Evolutionary conservation across 257 asterid genomes (phyloP).

Genomic region (Plectranthus barbatus): DNA sequence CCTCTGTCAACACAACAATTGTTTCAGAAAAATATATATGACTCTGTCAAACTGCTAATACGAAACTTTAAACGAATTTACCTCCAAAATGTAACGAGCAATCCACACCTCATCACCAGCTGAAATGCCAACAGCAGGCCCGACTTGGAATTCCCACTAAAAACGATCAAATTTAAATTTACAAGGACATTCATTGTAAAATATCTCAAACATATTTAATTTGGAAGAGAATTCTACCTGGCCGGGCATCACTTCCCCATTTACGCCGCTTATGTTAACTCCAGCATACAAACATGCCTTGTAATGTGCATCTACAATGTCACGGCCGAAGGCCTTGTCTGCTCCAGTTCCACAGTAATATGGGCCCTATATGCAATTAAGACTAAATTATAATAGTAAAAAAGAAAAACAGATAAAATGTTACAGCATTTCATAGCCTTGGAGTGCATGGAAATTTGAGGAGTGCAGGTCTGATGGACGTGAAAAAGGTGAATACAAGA

Average conservation of each 20-base stretch:
- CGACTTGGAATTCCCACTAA: constrained; percentile 97
- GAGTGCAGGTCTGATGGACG: neutral
- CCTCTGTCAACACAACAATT: constrained; percentile 43
- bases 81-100: constrained; percentile 91
- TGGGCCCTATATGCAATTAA: constrained; percentile 49
- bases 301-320: constrained; percentile 74
- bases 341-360: constrained; percentile 88
- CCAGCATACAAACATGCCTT: constrained; percentile 85
- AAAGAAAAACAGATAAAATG: neutral
- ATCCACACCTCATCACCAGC: constrained; percentile 91
- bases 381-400: neutral
- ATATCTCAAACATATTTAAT: neutral
- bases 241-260: constrained; percentile 95
- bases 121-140: constrained; percentile 84
- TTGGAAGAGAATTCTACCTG: constrained; percentile 36
- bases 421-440: neutral
- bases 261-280: constrained; percentile 80
- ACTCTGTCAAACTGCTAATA: neutral
- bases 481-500: too few relatives aligned
- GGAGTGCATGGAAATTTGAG: neutral
- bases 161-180: neutral
- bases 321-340: constrained; percentile 86
- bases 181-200: neutral
- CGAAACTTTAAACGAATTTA: neutral
- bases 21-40: constrained; percentile 2